Conservation (phyloP, 129 eudicot genomes). For the Escallonia herrerae region DNA sequence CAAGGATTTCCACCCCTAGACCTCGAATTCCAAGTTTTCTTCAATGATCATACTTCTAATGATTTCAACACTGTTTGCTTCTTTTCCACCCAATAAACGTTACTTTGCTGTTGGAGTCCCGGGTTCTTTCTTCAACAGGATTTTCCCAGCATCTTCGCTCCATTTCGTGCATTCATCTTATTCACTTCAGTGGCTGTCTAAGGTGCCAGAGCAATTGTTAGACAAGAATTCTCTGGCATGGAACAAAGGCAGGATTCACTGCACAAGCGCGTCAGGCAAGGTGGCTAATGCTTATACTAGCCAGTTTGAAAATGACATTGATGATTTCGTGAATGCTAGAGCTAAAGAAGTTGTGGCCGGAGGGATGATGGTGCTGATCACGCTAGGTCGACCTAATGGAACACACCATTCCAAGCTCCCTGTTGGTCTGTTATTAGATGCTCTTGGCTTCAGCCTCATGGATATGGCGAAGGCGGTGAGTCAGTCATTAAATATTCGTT, state of each 20-base stretch:
- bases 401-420: not conserved
- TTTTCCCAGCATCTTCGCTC: constrained; percentile 33
- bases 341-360: constrained; percentile 39
- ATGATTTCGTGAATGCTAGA: constrained; percentile 27
- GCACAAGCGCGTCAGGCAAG: constrained; percentile 19
- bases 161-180: too few relatives aligned
- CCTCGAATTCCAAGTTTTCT: constrained; percentile 40
- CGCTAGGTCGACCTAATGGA: constrained; percentile 26
- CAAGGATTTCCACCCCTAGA: too few relatives aligned
- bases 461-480: constrained; percentile 34
- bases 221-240: not conserved
- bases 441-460: constrained; percentile 29
- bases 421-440: constrained; percentile 17
- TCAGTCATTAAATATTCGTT: too few relatives aligned
- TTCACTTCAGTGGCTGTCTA: constrained; percentile 53
- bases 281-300: constrained; percentile 29
- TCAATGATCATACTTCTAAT: constrained; percentile 38
- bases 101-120: constrained; percentile 43
- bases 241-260: constrained; percentile 41
- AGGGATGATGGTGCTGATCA: constrained; percentile 32
- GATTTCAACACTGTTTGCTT: constrained; percentile 50
- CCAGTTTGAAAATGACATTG: constrained; percentile 32
- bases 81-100: constrained; percentile 25
- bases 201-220: constrained; percentile 28
- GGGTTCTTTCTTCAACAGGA: constrained; percentile 35